Percentiles rank a stretch among this genome's conserved stretches.
These are phyloP conservation scores for Pterocarpus macrocarpus DNA, from an alignment of 306 rosid genomes.

Conservation along the genomic window DNA sequence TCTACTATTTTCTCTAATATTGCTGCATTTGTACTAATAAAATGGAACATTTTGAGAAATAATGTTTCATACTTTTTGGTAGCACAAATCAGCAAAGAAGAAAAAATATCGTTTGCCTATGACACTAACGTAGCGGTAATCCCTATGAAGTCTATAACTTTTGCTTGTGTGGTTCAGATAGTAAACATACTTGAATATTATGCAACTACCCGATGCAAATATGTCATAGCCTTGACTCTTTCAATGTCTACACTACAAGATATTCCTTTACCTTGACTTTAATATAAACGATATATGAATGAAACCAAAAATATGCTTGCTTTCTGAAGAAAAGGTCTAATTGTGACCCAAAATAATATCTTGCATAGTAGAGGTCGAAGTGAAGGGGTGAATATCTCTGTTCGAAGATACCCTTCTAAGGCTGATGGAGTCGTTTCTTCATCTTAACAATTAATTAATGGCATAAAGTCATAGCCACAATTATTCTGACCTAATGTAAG, in stretches of 20 bases:
- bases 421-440: conserved; percentile 8
- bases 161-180: not conserved
- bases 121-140: not conserved
- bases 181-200: not conserved
- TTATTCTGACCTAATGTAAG: conserved; percentile 16
- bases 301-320: conserved; percentile 18
- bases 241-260: not conserved
- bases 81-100: not conserved
- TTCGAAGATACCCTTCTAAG: conserved; percentile 2
- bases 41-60: conserved; percentile 40
- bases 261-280: not conserved
- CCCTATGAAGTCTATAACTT: not conserved
- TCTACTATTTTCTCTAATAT: conserved; percentile 22
- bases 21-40: conserved; percentile 33
- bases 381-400: not conserved
- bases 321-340: not conserved
- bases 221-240: conserved; percentile 14
- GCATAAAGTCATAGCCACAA: conserved; percentile 20
- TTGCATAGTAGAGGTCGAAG: not conserved
- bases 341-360: not conserved
- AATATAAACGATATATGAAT: conserved; percentile 6
- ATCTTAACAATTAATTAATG: not conserved
- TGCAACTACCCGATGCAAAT: conserved; percentile 4
- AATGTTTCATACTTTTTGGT: conserved; percentile 28
- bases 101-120: not conserved